Conservation (phyloP, 176 grass and related monocot species). For the Pontederia paniculata region DNA sequence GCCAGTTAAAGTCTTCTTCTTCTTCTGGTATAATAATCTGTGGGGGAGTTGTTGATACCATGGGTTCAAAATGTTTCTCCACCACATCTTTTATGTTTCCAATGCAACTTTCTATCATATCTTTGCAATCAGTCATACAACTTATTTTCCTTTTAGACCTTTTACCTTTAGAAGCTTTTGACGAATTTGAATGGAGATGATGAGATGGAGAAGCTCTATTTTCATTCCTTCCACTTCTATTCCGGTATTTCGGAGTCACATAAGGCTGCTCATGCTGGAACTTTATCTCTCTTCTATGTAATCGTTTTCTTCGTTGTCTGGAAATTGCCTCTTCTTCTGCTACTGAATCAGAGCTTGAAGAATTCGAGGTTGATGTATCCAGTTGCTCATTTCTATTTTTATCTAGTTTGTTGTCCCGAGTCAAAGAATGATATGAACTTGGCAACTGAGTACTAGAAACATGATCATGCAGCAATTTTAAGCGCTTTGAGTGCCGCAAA, state of each 20-base stretch:
- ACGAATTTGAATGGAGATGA: constrained; percentile 10
- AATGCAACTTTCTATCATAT: constrained; percentile 55
- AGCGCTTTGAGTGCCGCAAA: constrained; percentile 77
- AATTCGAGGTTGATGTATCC: constrained; percentile 8
- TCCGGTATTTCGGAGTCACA: too few species aligned
- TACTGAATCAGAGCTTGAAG: constrained; percentile 18
- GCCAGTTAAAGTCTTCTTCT: constrained; percentile 53
- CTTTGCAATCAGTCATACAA: constrained; percentile 35
- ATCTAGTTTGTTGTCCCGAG: constrained; percentile 15
- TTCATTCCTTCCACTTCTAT: too few species aligned
- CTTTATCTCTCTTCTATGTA: too few species aligned
- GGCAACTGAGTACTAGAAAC: constrained; percentile 49
- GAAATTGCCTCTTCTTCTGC: constrained; percentile 12
- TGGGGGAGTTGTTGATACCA: constrained; percentile 14
- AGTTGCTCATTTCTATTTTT: not conserved
- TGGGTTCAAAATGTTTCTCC: constrained; percentile 36
- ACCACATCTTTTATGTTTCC: constrained; percentile 58
- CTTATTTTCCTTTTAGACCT: constrained; percentile 36
- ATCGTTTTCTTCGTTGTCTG: not conserved
- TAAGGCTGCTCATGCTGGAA: too few species aligned
- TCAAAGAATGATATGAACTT: constrained; percentile 35
- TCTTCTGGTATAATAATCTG: constrained; percentile 28
- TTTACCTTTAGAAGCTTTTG: constrained; percentile 22
- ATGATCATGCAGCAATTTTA: constrained; percentile 37
- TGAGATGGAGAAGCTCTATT: constrained; percentile 18